Evolutionary conservation across 495 filamentous ascomycete species (phyloP), one percentile per base, ranked within the genome.

Genomic region (Aspergillus cristatus): DNA sequence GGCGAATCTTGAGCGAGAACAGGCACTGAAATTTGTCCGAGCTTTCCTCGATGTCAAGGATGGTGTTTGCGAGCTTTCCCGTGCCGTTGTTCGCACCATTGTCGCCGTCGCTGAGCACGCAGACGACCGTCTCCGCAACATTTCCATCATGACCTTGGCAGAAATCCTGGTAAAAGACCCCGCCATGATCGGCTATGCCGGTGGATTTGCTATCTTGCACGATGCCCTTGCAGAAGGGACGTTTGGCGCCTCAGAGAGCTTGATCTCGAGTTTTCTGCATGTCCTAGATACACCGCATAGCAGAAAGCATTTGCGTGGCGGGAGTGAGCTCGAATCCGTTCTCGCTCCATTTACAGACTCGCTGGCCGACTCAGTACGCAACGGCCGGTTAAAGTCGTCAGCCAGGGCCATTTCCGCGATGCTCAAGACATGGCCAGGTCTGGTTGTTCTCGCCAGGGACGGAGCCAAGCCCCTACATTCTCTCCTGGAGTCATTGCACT

Each of bases 1-100:
- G 53, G 82, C 90, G 8, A 91, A 86, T 53, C 86, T 98, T 31
- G 91, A 98, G 62, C 79, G 91, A 32, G 91, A 98, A 55, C 91
- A 98, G 60, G 91, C 91, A 1, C 59, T 98, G 45, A 98, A 98
- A 55, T 96, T 98, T 60, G 84, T 96, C 16, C 76, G 91, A 40
- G 86, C 88, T 6, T 98, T 98, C 56, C 67, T 98, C 16, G 93
- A 97, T 46, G 86, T 98, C 47, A 94, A 96, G 52, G 86, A 86
- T 45, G 91, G 91, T 11, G 82, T 93, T 5, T 71, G 71, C 32
- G 91, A 98, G 54, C 77, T 98, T 35, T 94, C 90, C 2, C 78
- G 81, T 45, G 79, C 82, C 2, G 76, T 98, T 17, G 77, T 94
- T 11, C 74, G 91, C 30, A 85, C 88, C 14, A 82, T 98, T 40